Base-by-base conservation (phyloP, 1,284 basidiomycete species). In the Hymenochaete sp. region DNA sequence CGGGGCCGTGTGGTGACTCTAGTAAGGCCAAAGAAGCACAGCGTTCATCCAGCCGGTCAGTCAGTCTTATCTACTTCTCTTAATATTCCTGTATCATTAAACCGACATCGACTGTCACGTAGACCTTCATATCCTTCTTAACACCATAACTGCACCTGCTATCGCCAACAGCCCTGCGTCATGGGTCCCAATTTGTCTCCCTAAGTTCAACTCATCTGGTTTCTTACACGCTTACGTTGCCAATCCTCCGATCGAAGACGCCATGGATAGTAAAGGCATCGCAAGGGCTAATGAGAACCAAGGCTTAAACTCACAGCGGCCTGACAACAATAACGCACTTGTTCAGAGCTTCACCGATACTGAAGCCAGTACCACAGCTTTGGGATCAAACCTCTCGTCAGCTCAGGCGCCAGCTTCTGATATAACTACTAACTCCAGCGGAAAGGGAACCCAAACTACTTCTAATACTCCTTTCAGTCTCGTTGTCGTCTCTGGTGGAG, bases 121-220 rank as follows among this genome's bases (percentile, higher is more conserved):
- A 87, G 91, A 93, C 57, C 75, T 95, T 25, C 90, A 93, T 57
- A 78, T 95, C 29, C 72, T 93, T 22, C 70, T 93, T 46, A 93
- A 93, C 58, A 91, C 82, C 50, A 70, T 86, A 50, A 64, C 89
- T 63, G 64, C 77, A 42, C 70, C 83, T 32, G 77, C 80, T 52
- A 71, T 88, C 56, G 66, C 72, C 59, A 75, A 82, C 65, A 71
- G 81, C 50, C 71, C 81, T 3, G 90, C 82, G 1, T 86, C 86
- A 3, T 98, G 93, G 90, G 73, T 98, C 2, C 96, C 96, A 0
- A 76, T 99, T 40, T 98, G 95, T 59, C 74, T 99, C 8, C 95
- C 96, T 0, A 93, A 93, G 59, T 97, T 91, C 68, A 93, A 97
- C 55, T 72, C 91, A 0, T 69, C 82, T 1, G 88, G 86, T 0